Base-by-base conservation (phyloP, 306 rosid species). In the Cyamopsis tetragonoloba region DNA sequence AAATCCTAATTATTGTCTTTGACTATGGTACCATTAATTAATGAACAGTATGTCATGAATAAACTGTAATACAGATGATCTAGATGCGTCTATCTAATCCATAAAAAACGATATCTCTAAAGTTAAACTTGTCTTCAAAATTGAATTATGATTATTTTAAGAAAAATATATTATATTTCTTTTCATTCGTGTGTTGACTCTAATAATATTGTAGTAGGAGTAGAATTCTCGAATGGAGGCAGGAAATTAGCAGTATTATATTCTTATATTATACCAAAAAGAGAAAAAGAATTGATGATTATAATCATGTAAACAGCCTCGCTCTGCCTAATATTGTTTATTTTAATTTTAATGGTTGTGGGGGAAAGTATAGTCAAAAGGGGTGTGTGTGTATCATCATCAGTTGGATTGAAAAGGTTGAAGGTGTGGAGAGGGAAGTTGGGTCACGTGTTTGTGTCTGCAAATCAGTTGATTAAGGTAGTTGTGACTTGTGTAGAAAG, bases 371-470 rank as follows among this genome's bases (percentile, higher is more conserved):
- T 44, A 46, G 41, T 44, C 56, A 63, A 63, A 63, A 39, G 32
- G 7, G 20, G 7, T 34, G 15, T 47, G 20, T 47, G 6, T 47
- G 22, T n/a, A n/a, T n/a, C n/a, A n/a, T n/a, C n/a, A n/a, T 66
- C 14, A 62, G 37, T 67, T 58, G 31, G 76, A 22, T 54, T 44
- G 71, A 60, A 73, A 79, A 55, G 75, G 80, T 70, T 68, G 41
- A 67, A 64, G 74, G 78, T 70, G 81, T 55, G 76, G 79, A 60
- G 80, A 81, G 81, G 85, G 87, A 70, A 73, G 91, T 85, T 89
- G 79, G 93, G 60, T 89, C 96, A 89, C 93, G 89, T 85, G 96
- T 83, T 83, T 79, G 10, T 84, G 92, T 84, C 87, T 79, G 66
- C 7, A 73, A 85, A 79, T 82, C 82, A 74, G 89, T 83, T 87